Evolutionary conservation across 176 grass and related monocot species (phyloP).

Genomic region (Pharus latifolius): DNA sequence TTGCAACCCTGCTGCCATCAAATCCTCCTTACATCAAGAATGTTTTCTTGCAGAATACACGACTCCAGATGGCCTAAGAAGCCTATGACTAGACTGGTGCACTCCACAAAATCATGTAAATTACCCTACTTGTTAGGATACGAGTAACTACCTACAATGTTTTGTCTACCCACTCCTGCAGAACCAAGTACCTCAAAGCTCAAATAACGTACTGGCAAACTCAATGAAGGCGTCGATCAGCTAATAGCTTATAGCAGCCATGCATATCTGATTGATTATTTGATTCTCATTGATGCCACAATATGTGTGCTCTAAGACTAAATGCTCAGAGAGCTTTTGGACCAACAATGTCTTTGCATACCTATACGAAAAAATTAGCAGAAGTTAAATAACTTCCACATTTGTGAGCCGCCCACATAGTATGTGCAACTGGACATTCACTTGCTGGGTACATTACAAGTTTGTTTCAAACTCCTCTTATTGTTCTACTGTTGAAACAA

Average conservation of each 20-base stretch:
- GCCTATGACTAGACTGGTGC: background rate
- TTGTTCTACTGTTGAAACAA: background rate
- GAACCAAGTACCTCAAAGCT: background rate
- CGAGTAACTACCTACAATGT: background rate
- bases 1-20: background rate
- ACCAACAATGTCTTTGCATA: background rate
- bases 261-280: too few species aligned
- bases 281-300: too few species aligned
- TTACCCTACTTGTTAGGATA: background rate
- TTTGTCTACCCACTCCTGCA: background rate
- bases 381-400: background rate
- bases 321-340: background rate
- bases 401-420: background rate
- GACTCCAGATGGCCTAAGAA: background rate
- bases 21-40: background rate
- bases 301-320: background rate
- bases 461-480: background rate
- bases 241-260: background rate
- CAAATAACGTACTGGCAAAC: background rate
- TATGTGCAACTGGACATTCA: background rate
- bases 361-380: background rate
- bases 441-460: background rate
- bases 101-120: background rate
- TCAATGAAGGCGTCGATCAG: background rate
- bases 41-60: background rate